phyloP scores from a whole-genome alignment of 2,329 filamentous ascomycete genomes.

The Microcyclospora tardicrescens region DNA sequence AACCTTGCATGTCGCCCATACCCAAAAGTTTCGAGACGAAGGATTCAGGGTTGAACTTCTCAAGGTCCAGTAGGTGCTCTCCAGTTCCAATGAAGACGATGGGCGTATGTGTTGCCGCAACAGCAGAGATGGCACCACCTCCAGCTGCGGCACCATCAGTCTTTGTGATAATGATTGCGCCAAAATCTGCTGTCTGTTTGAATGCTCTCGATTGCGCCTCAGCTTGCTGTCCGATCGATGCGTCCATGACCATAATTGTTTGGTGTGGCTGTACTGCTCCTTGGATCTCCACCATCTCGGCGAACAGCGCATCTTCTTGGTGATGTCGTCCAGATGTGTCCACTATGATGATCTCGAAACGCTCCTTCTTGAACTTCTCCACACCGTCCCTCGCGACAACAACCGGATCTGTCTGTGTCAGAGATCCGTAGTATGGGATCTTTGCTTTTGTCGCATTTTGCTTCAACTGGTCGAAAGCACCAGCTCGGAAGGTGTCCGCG shows the following conservation, averaged over 20 bases:
- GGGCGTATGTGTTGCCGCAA: conserved; percentile 88
- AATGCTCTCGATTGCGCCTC: conserved; percentile 92
- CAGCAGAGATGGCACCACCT: conserved; percentile 93
- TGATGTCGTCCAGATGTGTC: conserved; percentile 92
- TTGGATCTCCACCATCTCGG: conserved; percentile 97
- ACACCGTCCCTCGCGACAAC: conserved; percentile 91
- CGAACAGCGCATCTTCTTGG: conserved; percentile 88
- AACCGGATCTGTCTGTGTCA: conserved; percentile 92
- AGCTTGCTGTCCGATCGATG: conserved; percentile 90
- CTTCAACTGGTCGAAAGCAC: conserved; percentile 96
- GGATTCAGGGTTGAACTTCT: conserved; percentile 81
- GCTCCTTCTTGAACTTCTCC: conserved; percentile 97
- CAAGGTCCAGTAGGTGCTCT: conserved; percentile 91
- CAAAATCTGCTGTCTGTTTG: conserved; percentile 93
- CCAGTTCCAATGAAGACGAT: conserved; percentile 98
- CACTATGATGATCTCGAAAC: conserved; percentile 96
- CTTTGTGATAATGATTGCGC: conserved; percentile 98
- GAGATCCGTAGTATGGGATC: conserved; percentile 93
- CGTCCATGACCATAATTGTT: conserved; percentile 96
- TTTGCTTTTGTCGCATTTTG: conserved; percentile 98
- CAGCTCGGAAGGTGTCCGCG: conserved; percentile 95
- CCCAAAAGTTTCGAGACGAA: conserved; percentile 90
- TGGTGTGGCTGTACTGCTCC: conserved; percentile 80
- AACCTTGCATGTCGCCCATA: conserved; percentile 91
- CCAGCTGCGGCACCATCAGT: conserved; percentile 92